These are phyloP conservation scores for Stereum hirsutum DNA, from an alignment of 1,284 basidiomycete genomes.

Conservation along the genomic window DNA sequence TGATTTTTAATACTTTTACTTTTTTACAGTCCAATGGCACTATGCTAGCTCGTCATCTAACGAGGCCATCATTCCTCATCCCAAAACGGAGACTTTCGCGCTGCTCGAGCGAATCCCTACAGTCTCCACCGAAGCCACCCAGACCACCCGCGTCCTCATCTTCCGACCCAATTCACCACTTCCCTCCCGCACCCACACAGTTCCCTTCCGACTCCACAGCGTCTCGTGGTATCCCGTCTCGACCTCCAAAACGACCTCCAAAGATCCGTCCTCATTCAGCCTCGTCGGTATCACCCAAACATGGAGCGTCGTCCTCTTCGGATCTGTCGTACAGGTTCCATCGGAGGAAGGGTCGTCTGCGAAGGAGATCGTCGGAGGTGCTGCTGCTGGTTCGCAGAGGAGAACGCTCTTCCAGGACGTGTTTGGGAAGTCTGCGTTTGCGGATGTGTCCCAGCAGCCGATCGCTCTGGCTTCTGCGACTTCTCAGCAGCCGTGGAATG, in stretches of 20 bases:
- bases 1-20: conserved; percentile 8
- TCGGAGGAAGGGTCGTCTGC: conserved; percentile 33
- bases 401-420: conserved; percentile 78
- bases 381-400: conserved; percentile 23
- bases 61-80: conserved; percentile 42
- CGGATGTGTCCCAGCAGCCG: conserved; percentile 18
- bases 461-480: conserved; percentile 13
- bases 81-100: conserved; percentile 45
- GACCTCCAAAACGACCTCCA: conserved; percentile 17
- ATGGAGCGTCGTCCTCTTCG: conserved; percentile 57
- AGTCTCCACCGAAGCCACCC: conserved; percentile 17
- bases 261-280: conserved; percentile 31
- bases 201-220: conserved; percentile 55
- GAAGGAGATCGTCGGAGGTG: conserved; percentile 29
- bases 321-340: conserved; percentile 37
- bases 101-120: conserved; percentile 35
- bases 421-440: conserved; percentile 64
- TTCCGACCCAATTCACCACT: conserved; percentile 37
- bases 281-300: conserved; percentile 59
- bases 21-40: conserved; percentile 49
- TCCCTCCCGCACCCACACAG: conserved; percentile 30
- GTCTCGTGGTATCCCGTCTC: conserved; percentile 36
- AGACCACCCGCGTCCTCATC: conserved; percentile 34
- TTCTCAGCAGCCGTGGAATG: conserved; percentile 24
- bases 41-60: conserved; percentile 29